Conservation (phyloP, 176 grass and related monocot species). For the Avena sativa region DNA sequence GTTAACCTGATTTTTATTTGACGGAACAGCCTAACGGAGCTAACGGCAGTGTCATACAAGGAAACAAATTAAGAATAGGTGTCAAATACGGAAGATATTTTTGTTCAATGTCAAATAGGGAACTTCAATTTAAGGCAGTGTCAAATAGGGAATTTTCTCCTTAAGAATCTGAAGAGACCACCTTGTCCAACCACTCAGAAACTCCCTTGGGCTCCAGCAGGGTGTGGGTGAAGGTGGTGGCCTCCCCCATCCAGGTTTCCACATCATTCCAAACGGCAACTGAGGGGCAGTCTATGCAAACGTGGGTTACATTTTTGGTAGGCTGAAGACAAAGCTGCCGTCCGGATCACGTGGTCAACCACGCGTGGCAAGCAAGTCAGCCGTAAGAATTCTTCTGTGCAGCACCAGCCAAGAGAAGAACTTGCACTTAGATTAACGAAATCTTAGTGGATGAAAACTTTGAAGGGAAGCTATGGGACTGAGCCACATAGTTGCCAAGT, state of each 20-base stretch:
- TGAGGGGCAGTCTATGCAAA: background rate
- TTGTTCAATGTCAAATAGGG: too few relatives aligned
- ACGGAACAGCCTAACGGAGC: too few relatives aligned
- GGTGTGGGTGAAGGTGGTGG: too few relatives aligned
- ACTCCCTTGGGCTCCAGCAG: background rate
- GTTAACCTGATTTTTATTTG: too few relatives aligned
- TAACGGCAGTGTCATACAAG: too few relatives aligned
- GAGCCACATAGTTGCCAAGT: background rate
- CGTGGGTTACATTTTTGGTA: background rate
- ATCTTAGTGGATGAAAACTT: background rate
- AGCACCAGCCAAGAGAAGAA: background rate
- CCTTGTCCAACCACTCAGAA: background rate
- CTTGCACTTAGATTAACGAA: background rate
- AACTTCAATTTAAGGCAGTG: too few relatives aligned
- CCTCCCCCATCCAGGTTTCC: background rate
- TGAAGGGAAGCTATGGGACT: background rate
- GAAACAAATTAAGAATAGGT: too few relatives aligned
- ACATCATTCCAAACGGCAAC: background rate
- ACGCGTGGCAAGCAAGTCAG: background rate
- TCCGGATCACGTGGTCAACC: background rate
- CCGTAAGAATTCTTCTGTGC: background rate
- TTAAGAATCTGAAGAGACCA: background rate
- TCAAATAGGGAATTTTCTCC: too few relatives aligned
- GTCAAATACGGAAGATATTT: too few relatives aligned
- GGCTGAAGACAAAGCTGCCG: background rate